Base-by-base conservation (phyloP, 257 asterid species). In the Nicotiana otophora region DNA sequence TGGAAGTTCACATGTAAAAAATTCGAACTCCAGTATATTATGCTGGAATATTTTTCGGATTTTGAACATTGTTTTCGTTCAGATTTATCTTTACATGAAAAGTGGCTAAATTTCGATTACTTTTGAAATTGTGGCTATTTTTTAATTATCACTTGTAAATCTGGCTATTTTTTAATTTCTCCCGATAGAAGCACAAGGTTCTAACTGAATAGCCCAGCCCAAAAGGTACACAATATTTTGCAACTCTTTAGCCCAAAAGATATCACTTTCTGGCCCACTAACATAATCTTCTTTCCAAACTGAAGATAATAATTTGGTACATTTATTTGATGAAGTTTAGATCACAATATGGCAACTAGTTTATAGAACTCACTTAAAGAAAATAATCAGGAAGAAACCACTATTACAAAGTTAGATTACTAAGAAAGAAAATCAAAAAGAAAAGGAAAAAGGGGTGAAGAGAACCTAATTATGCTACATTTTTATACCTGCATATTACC, bases 401-500 rank as follows among this genome's bases (percentile, higher is more conserved):
- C 63, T 39, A 48, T 33, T 81, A 81, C 57, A 66, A 31, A 33
- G 83, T 81, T 81, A 81, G 83, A 48, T 65, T 65, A 60, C 30
- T 3, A 26, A 66, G 64, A 20, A 77, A 77, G 6, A n/a, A 17
- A 54, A 28, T 1, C 58, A 74, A 31, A 31, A 2, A 31, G 33
- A 31, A 31, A 31, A 31, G 34, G 34, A 3, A 23, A 14, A n/a
- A 26, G 14, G 39, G 48, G 33, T n/a, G 74, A 54, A 76, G n/a
- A 14, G 28, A 42, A 26, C 62, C 20, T 48, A 77, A 57, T 11
- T 81, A 87, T 28, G 81, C 84, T 81, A 82, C 83, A 55, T 91
- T 83, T 81, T 92, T 93, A 30, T 95, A 91, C 89, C 92, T 89
- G 90, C 99, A 93, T 31, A 93, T 88, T 83, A 93, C 99, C 90